Evolutionary conservation across 768 basidiomycete genomes (phyloP).

Genomic region (Grammothele lineata): DNA sequence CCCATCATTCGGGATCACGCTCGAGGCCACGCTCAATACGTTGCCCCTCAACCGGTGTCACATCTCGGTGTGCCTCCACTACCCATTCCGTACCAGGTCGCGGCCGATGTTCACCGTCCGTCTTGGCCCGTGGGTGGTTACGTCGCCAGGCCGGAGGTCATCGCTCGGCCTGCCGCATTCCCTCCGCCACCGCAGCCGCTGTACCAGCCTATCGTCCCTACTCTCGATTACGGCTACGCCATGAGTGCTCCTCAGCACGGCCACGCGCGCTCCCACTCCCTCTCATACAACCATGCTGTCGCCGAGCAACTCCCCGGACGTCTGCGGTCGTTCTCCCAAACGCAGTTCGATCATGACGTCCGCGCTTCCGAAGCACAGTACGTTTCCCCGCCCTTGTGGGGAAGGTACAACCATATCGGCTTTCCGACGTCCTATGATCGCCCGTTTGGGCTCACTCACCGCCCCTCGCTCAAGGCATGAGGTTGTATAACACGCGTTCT

Average conservation of each 20-base stretch:
- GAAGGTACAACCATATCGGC: slow-evolving; percentile 25
- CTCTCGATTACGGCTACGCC: slow-evolving; percentile 22
- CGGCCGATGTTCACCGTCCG: slow-evolving; percentile 29
- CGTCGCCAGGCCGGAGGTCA: slow-evolving; percentile 11
- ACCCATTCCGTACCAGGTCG: slow-evolving; percentile 29
- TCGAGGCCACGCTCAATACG: slow-evolving; percentile 52
- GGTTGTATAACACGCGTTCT: slow-evolving; percentile 10
- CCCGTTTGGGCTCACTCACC: slow-evolving; percentile 18
- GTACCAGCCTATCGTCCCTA: slow-evolving; percentile 8
- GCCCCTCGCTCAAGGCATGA: slow-evolving; percentile 25
- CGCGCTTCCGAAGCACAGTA: slow-evolving; percentile 41
- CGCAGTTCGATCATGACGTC: slow-evolving; percentile 51
- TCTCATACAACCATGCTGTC: slow-evolving; percentile 50
- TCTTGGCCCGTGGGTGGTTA: slow-evolving; percentile 24
- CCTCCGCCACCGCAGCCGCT: slow-evolving; percentile 11
- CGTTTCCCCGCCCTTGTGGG: slow-evolving; percentile 40
- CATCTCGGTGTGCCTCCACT: slow-evolving; percentile 38
- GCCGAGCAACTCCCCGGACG: slow-evolving; percentile 42
- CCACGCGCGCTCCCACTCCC: slow-evolving; percentile 55
- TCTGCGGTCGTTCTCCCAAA: slow-evolving; percentile 56
- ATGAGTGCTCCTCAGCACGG: slow-evolving; percentile 25
- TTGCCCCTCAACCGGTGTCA: slow-evolving; percentile 33
- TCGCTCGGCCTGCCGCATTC: slow-evolving; percentile 2
- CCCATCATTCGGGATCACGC: slow-evolving; percentile 56
- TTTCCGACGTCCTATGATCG: slow-evolving; percentile 27